Evolutionary conservation across 1,284 basidiomycete species (phyloP), one percentile per base, ranked within the genome.

Genomic region (Cutaneotrichosporon daszewskae): DNA sequence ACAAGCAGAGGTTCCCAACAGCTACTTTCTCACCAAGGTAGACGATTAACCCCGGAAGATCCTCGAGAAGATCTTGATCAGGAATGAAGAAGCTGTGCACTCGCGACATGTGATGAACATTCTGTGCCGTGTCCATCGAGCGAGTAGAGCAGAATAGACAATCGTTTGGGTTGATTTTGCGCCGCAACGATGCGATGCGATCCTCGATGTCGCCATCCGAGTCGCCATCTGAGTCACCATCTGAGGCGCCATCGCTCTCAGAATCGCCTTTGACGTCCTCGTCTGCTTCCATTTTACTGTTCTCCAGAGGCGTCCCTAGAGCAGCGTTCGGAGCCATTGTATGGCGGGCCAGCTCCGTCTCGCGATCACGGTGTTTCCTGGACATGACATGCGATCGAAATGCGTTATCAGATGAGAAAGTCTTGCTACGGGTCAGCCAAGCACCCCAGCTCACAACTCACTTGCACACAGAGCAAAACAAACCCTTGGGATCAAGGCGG

Each of bases 11-110:
- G 71, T 97, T 95, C 14, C 85, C 89, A 14, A 95, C 80, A 0
- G 85, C 84, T 31, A 98, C 82, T 72, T 96, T 96, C 72, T 97
- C 90, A 4, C 88, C 89, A 7, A 99, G 79, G 68, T 95, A 91
- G 2, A 75, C 73, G 44, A 97, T 73, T 24, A 99, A 78, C 3
- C 94, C 95, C 1, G 79, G 55, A 23, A 86, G 69, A 69, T 98
- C 89, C 55, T 85, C 74, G 50, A 98, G 80, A 68, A 87, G 94
- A 33, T 96, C 88, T 29, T 81, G 81, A 55, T 98, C 94, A 33
- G 95, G 95, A 48, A 99, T 77, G 76, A 95, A 97, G 78, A 98
- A 98, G 20, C 90, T 90, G 71, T 98, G 95, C 0, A 71, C 71
- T 32, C 72, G 68, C 25, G 83, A 80, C 95, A 99, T 98, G 75